Percentiles rank a stretch among this genome's conserved stretches.
phyloP scores from a whole-genome alignment of 1,284 basidiomycete species.

The Tausonia pullulans region DNA sequence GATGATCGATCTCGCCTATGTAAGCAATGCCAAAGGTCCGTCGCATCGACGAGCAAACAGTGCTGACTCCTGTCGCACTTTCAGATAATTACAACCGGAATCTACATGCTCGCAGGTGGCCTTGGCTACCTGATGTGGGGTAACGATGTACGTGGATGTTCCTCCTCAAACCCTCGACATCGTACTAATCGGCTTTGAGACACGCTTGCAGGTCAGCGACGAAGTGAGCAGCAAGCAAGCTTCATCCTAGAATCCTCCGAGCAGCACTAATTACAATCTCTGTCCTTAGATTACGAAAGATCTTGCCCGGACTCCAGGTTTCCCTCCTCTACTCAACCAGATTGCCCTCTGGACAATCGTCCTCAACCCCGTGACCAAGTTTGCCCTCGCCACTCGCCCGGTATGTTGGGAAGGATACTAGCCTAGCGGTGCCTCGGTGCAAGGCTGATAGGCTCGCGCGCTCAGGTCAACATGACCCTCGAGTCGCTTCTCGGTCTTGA shows the following conservation, averaged over 20 bases:
- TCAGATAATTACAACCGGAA: constrained; percentile 59
- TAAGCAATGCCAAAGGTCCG: constrained; percentile 16
- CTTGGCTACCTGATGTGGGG: constrained; percentile 92
- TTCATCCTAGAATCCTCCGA: no score
- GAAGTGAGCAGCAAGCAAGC: no score
- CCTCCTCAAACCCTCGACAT: not conserved
- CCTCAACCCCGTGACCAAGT: constrained; percentile 77
- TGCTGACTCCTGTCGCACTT: not conserved
- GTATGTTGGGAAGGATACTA: constrained; percentile 37
- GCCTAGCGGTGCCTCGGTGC: constrained; percentile 4
- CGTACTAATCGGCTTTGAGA: no score
- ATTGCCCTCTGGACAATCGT: constrained; percentile 83
- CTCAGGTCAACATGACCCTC: constrained; percentile 62
- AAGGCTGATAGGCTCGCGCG: not conserved
- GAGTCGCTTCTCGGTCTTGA: constrained; percentile 63
- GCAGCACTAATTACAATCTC: no score
- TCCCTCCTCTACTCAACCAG: constrained; percentile 60
- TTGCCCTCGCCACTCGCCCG: constrained; percentile 72
- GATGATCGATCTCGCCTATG: constrained; percentile 31
- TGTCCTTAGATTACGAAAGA: constrained; percentile 68
- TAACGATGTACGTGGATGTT: constrained; percentile 38
- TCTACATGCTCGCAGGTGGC: constrained; percentile 70
- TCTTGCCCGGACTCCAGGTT: constrained; percentile 62
- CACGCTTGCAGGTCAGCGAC: no score
- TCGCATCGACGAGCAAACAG: not conserved